Evolutionary conservation across 1,284 basidiomycete species (phyloP).

Genomic region (Moesziomyces aphidis): DNA sequence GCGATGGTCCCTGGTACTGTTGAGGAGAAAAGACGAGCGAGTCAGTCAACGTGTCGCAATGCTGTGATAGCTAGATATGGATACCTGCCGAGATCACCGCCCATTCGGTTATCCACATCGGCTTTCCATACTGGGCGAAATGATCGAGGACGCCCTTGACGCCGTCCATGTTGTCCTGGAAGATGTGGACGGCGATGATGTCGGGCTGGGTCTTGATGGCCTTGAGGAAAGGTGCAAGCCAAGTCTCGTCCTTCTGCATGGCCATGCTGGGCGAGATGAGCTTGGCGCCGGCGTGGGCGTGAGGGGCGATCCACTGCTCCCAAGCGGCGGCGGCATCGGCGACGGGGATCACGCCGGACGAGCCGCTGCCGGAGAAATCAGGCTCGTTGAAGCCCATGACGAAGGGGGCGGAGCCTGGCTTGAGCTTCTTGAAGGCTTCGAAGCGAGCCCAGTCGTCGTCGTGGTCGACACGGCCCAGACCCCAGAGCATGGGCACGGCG

Average conservation of each 20-base stretch:
- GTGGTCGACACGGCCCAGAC: slow-evolving; percentile 45
- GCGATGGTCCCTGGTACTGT: slow-evolving; percentile 28
- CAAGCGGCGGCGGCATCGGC: slow-evolving; percentile 43
- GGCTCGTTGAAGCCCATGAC: slow-evolving; percentile 58
- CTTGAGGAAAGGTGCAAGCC: slow-evolving; percentile 46
- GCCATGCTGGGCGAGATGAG: slow-evolving; percentile 56
- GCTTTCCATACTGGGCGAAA: slow-evolving; percentile 49
- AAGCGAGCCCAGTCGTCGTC: slow-evolving; percentile 53
- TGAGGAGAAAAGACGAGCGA: too few relatives aligned
- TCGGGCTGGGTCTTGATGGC: slow-evolving; percentile 52
- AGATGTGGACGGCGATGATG: slow-evolving; percentile 60
- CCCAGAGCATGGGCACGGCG: slow-evolving; percentile 57
- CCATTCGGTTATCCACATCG: slow-evolving; percentile 58
- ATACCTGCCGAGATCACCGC: slow-evolving; percentile 46
- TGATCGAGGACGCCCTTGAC: slow-evolving; percentile 54
- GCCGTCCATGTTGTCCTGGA: slow-evolving; percentile 54
- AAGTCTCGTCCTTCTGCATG: slow-evolving; percentile 55
- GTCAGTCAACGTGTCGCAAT: too few relatives aligned
- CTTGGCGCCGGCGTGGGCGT: slow-evolving; percentile 44
- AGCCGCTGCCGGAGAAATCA: slow-evolving; percentile 51
- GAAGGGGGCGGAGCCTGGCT: slow-evolving; percentile 28
- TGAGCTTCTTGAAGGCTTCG: slow-evolving; percentile 50
- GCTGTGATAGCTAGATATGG: too few relatives aligned
- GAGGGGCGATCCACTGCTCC: slow-evolving; percentile 52
- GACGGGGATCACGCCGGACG: slow-evolving; percentile 41